Evolutionary conservation across 495 filamentous ascomycete genomes (phyloP).

Genomic region (Penicillium manginii): DNA sequence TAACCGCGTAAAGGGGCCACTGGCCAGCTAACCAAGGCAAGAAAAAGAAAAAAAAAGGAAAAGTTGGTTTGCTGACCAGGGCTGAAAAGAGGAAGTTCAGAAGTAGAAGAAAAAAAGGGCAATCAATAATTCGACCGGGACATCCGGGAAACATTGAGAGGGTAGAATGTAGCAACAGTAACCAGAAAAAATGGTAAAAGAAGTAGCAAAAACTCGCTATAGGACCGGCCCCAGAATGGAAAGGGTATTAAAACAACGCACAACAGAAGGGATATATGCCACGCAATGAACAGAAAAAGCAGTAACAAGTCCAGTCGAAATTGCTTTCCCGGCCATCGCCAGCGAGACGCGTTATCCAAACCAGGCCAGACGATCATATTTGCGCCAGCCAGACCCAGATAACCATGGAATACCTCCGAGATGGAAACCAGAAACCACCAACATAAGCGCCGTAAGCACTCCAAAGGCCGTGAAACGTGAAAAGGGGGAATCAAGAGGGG

Average conservation of each 20-base stretch:
- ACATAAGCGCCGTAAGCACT: constrained; percentile 36
- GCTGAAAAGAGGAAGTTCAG: constrained; percentile 12
- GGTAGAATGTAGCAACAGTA: background rate
- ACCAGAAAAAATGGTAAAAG: constrained; percentile 3
- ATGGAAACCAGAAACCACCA: constrained; percentile 28
- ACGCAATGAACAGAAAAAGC: constrained; percentile 32
- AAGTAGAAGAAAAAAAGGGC: background rate
- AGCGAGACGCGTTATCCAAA: constrained; percentile 24
- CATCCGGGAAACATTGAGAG: constrained; percentile 22
- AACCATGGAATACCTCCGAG: constrained; percentile 33
- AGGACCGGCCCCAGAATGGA: constrained; percentile 39
- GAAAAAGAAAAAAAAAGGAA: constrained; percentile 31
- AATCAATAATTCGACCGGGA: constrained; percentile 25
- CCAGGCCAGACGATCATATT: constrained; percentile 3
- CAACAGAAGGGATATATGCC: constrained; percentile 36
- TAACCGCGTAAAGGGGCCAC: constrained; percentile 45
- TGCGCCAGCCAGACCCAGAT: constrained; percentile 10
- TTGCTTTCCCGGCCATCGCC: constrained; percentile 30
- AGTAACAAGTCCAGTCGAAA: constrained; percentile 23
- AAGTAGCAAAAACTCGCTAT: constrained; percentile 28
- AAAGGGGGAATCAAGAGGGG: constrained; percentile 12
- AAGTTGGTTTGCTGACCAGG: constrained; percentile 27
- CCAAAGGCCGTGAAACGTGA: constrained; percentile 36
- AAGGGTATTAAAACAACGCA: constrained; percentile 38
- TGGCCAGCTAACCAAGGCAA: constrained; percentile 25